phyloP scores from a whole-genome alignment of 176 grass and related monocot species.

The Zoysia pacifica region DNA sequence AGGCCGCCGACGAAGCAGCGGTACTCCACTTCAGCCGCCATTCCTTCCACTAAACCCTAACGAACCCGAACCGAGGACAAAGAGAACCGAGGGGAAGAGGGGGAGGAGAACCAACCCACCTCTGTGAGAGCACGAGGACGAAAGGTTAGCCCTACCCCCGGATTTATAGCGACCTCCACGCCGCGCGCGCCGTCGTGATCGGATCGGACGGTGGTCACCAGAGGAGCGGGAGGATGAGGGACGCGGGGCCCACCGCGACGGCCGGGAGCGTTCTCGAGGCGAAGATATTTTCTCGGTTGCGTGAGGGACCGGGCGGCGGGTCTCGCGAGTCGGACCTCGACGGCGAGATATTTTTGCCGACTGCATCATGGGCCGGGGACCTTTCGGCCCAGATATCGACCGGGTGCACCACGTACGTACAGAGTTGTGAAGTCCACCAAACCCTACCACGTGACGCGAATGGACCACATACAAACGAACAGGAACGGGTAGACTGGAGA shows the following conservation, averaged over 20 bases:
- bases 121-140: constrained; percentile 60
- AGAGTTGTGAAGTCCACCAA: too few relatives aligned
- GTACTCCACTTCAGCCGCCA: constrained; percentile 74
- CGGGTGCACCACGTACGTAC: too few relatives aligned
- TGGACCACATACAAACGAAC: too few relatives aligned
- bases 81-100: constrained; percentile 34
- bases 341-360: too few relatives aligned
- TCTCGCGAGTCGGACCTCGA: too few relatives aligned
- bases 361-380: too few relatives aligned
- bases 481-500: too few relatives aligned
- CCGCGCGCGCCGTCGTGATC: constrained; percentile 18
- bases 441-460: too few relatives aligned
- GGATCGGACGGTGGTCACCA: constrained; percentile 27
- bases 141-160: background rate
- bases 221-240: constrained; percentile 31
- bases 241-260: background rate
- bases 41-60: constrained; percentile 34
- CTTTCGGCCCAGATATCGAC: too few relatives aligned
- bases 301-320: background rate
- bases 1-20: constrained; percentile 94
- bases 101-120: constrained; percentile 88
- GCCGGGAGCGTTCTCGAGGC: constrained; percentile 3
- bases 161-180: constrained; percentile 53
- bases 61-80: background rate
- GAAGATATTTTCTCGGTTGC: constrained; percentile 23